These are phyloP conservation scores for Elsinoe ampelina DNA, from an alignment of 2,329 filamentous ascomycete species.

Conservation along the genomic window DNA sequence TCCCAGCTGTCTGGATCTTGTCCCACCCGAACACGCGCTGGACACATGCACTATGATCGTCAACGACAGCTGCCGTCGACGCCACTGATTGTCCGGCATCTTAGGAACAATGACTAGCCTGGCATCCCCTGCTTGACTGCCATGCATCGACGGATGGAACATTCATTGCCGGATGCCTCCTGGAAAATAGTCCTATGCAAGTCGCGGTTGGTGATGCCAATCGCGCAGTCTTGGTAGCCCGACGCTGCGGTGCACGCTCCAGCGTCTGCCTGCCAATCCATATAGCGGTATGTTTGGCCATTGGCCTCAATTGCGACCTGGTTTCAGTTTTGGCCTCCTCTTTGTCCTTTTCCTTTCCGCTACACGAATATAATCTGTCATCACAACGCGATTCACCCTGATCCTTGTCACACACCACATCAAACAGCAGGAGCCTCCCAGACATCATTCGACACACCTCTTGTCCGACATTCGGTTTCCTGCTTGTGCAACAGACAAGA, in stretches of 20 bases:
- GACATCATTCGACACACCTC: not conserved
- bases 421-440: not conserved
- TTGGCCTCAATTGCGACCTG: conserved; percentile 1
- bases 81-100: not conserved
- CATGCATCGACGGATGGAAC: not conserved
- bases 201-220: not conserved
- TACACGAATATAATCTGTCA: conserved; percentile 8
- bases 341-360: not conserved
- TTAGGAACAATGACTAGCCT: not conserved
- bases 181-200: not conserved
- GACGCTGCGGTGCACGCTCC: not conserved
- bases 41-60: not conserved
- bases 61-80: not conserved
- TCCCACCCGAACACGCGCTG: not conserved
- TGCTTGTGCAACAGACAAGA: not conserved
- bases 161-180: not conserved
- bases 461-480: not conserved
- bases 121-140: not conserved
- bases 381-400: not conserved
- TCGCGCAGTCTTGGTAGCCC: not conserved
- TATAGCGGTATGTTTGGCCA: conserved; percentile 9
- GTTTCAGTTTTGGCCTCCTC: conserved; percentile 9
- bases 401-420: conserved; percentile 10
- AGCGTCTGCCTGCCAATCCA: not conserved
- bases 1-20: conserved; percentile 7